A percentile compares a stretch with the other conserved stretches of the same genome.
phyloP scores from a whole-genome alignment of 2,329 filamentous ascomycete species.

The Capronia epimyces region DNA sequence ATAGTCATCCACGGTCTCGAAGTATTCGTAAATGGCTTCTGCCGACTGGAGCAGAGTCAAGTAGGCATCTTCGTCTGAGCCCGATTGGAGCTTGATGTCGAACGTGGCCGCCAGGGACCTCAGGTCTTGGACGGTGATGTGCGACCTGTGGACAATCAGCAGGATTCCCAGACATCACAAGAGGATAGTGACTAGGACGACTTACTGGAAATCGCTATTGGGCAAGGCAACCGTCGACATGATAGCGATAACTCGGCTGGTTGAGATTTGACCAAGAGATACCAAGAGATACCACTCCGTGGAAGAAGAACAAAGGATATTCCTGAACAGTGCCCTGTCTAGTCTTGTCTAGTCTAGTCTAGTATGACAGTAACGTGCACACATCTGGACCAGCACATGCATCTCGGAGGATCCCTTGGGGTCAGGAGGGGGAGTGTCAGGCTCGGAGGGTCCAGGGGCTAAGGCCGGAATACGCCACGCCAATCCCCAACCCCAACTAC shows the following conservation, averaged over 20 bases:
- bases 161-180: background rate
- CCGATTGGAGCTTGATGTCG: slow-evolving; percentile 5
- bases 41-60: slow-evolving; percentile 26
- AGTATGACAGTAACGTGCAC: too few species aligned
- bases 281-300: background rate
- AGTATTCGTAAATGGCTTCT: slow-evolving; percentile 24
- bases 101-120: slow-evolving; percentile 6
- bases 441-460: too few species aligned
- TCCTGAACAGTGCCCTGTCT: too few species aligned
- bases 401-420: background rate
- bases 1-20: slow-evolving; percentile 34
- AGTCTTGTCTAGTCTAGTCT: too few species aligned
- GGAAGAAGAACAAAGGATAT: background rate
- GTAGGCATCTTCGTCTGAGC: slow-evolving; percentile 18
- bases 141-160: slow-evolving; percentile 1
- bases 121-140: slow-evolving; percentile 2
- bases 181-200: background rate
- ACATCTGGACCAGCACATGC: too few species aligned
- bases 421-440: too few species aligned
- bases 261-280: background rate
- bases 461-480: too few species aligned
- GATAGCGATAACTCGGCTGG: background rate
- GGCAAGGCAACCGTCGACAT: slow-evolving; percentile 7
- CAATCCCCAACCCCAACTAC: too few species aligned
- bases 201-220: slow-evolving; percentile 4